Base-by-base conservation (phyloP, 371 early-diverging fungal species). In the Haplosporangium sp. region DNA sequence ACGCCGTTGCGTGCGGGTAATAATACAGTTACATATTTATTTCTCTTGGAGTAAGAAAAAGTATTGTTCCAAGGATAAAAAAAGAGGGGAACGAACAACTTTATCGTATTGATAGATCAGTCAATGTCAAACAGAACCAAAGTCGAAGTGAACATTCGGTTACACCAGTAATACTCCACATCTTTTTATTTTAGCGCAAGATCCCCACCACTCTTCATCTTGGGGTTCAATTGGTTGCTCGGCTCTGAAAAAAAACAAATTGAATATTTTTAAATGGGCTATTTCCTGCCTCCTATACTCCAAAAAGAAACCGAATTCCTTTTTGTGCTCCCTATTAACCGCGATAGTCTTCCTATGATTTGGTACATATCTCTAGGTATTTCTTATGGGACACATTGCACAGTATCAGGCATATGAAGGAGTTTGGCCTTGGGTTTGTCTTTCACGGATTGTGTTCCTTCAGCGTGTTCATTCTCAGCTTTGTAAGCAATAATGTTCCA, bases 321-420 rank as follows among this genome's bases (percentile, higher is more conserved):
- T 47, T 11, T 15, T 47, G 47, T 9, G 17, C 48, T 48, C 48
- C 48, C 13, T 48, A 48, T 48, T 48, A 48, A 48, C 48, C 48
- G 17, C 17, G 13, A 48, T n/a, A 17, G 17, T 17, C 17, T 48
- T 5, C 48, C 17, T 9, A 13, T 13, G 8, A 13, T 44, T 44
- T 44, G 9, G 2, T 17, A 17, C 48, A 17, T 34, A n/a, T 70
- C 7, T 37, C 45, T 86, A 93, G 96, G 9, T 97, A 96, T 84
- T 97, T 97, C 84, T 65, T 96, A 57, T 98, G 97, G 97, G 98
- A 98, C 84, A 87, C 91, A 0, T 65, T 91, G 58, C 84, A 92
- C 39, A 93, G 90, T n/a, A 67, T 95, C 39, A 86, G 87, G 65
- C 89, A 94, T 63, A 69, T 90, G 55, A 88, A 89, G 63, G 84